These are phyloP conservation scores for Cyphellophora europaea DNA, from an alignment of 2,329 filamentous ascomycete species.

Conservation along the genomic window DNA sequence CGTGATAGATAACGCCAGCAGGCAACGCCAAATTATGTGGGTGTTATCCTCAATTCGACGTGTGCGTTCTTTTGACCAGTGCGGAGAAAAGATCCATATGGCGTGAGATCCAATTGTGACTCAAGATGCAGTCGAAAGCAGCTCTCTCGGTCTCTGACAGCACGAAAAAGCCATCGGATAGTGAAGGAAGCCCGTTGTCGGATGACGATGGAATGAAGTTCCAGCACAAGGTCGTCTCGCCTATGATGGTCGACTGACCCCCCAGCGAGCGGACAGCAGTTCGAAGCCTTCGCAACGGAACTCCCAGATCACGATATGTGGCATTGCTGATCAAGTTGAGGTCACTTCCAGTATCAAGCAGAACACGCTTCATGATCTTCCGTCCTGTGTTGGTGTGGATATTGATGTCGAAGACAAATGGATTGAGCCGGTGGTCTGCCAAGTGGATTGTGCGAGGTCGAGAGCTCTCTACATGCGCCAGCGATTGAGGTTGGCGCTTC, in stretches of 20 bases:
- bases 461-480: too few species aligned
- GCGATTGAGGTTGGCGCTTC: too few species aligned
- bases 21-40: too few species aligned
- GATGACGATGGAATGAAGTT: neutral
- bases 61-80: too few species aligned
- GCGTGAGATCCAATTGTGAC: constrained; percentile 13
- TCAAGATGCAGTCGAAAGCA: constrained; percentile 15
- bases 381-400: neutral
- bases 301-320: constrained; percentile 6
- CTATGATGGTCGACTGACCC: constrained; percentile 7
- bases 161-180: constrained; percentile 1
- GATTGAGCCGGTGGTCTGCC: too few species aligned
- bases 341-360: constrained; percentile 13
- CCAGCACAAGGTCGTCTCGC: constrained; percentile 2
- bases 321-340: constrained; percentile 13
- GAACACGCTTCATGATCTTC: constrained; percentile 5
- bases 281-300: constrained; percentile 5
- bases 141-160: constrained; percentile 3
- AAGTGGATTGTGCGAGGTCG: too few species aligned
- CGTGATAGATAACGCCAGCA: too few species aligned
- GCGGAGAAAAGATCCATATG: constrained; percentile 10
- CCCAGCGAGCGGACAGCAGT: constrained; percentile 9
- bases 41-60: too few species aligned
- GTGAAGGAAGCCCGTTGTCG: neutral
- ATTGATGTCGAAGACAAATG: constrained; percentile 1